Conservation (phyloP, 2,329 filamentous ascomycete genomes). For the Chaetomium olivaceum region DNA sequence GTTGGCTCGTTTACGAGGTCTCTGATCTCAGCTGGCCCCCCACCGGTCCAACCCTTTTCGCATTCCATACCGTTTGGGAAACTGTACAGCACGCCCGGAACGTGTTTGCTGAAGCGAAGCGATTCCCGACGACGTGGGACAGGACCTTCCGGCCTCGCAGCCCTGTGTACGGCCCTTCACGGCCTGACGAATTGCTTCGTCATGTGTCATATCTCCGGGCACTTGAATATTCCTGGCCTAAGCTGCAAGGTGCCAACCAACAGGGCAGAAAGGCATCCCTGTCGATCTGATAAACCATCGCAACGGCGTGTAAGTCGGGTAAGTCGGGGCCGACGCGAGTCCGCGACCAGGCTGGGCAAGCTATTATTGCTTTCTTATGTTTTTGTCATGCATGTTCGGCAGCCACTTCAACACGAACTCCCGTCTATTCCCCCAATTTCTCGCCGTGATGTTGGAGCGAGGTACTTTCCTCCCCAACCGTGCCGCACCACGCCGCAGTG, state of each 20-base stretch:
- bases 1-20: conserved; percentile 18
- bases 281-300: conserved; percentile 3
- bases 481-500: conserved; percentile 10
- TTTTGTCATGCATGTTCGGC: neutral
- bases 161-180: neutral
- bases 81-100: conserved; percentile 4
- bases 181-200: neutral
- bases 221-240: neutral
- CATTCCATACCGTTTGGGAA: conserved; percentile 3
- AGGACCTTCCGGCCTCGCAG: neutral
- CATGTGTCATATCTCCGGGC: neutral
- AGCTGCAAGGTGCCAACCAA: neutral
- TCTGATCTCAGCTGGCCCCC: neutral
- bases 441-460: neutral
- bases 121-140: conserved; percentile 2
- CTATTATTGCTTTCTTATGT: neutral
- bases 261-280: neutral
- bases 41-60: neutral
- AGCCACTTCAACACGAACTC: neutral
- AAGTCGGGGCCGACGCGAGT: neutral
- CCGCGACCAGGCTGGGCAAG: neutral
- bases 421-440: neutral
- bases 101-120: neutral
- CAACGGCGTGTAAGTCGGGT: neutral
- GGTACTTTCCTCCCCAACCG: neutral